A percentile compares a stretch with the other conserved stretches of the same genome.
These are phyloP conservation scores for Trametes cinnabarina DNA, from an alignment of 768 basidiomycete genomes.

Conservation along the genomic window DNA sequence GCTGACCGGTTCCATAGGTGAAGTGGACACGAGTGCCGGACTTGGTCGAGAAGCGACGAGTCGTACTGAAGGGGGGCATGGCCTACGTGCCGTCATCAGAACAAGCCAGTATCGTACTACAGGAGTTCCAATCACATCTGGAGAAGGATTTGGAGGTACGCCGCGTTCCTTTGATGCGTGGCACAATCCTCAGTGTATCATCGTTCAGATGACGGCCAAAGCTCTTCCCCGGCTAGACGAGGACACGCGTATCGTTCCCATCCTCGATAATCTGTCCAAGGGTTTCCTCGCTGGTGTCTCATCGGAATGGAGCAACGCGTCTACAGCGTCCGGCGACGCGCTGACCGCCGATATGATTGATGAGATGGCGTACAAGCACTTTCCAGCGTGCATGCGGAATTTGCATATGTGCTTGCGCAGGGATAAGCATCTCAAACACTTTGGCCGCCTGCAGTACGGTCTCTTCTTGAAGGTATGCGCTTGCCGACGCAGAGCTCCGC, in stretches of 20 bases:
- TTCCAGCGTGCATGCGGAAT: constrained; percentile 94
- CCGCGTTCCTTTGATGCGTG: background rate
- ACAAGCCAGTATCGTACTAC: constrained; percentile 81
- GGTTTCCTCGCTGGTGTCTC: constrained; percentile 91
- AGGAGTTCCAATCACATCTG: constrained; percentile 77
- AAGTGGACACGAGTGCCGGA: constrained; percentile 95
- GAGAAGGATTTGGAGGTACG: constrained; percentile 75
- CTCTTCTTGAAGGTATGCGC: constrained; percentile 85
- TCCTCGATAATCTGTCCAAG: constrained; percentile 88
- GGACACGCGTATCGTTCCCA: constrained; percentile 85
- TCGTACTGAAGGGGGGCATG: constrained; percentile 75
- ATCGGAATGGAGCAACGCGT: constrained; percentile 70
- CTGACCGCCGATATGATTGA: constrained; percentile 96
- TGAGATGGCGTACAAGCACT: constrained; percentile 80
- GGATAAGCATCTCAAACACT: constrained; percentile 89
- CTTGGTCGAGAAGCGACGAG: constrained; percentile 77
- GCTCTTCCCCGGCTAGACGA: constrained; percentile 90
- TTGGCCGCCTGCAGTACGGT: constrained; percentile 86
- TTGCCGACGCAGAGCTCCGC: background rate
- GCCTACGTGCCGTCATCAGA: constrained; percentile 84
- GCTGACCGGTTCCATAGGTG: constrained; percentile 51
- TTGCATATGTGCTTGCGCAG: constrained; percentile 75
- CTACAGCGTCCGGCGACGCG: constrained; percentile 53
- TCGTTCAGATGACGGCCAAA: constrained; percentile 71
- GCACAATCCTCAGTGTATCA: too few species aligned